Evolutionary conservation across 2,329 filamentous ascomycete genomes (phyloP), one percentile per base, ranked within the genome.

Genomic region (Penicillium sp.): DNA sequence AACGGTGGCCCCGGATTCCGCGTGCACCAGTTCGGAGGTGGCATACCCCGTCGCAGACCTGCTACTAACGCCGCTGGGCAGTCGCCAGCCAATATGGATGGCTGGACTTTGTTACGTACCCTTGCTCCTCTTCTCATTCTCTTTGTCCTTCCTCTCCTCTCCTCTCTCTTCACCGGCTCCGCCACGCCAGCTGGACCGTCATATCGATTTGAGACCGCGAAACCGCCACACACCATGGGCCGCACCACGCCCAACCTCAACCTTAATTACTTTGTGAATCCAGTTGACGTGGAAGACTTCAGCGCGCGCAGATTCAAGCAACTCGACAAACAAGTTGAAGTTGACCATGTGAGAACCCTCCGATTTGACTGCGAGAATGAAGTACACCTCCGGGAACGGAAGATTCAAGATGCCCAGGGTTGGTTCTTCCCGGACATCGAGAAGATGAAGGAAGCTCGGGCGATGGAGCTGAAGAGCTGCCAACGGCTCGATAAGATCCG

Each of bases 11-110:
- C 93, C 3, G 93, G 92, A 17, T 86, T 99, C 64, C 85, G 93
- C 54, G 91, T 99, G 55, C 94, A 97, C 72, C 93, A 97, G 70
- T 97, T 99, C 71, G 93, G 92, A 62, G 93, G 94, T 47, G 82
- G 78, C 5, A 80, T 83, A 48, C 91, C 92, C 20, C 84, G 91
- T 62, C 81, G 88, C 73, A 82, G 94, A 67, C 91, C 92, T 17
- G 84, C 83, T 65, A 80, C 87, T 60, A 80, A 81, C 26, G 83
- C 81, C 59, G 79, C 75, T 7, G 54, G 45, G 54, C 79, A 73
- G 61, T 80, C 78, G 58, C 80, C 74, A 63, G 70, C 78, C 55
- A 73, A 78, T 55, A 77, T 78, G 39, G 78, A 81, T 43, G 81
- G 78, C 43, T 71, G 74, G 51, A 72, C 74, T 67, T 85, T 68